Conservation (phyloP, 2,329 filamentous ascomycete species). For the Pseudogymnoascus sp. region DNA sequence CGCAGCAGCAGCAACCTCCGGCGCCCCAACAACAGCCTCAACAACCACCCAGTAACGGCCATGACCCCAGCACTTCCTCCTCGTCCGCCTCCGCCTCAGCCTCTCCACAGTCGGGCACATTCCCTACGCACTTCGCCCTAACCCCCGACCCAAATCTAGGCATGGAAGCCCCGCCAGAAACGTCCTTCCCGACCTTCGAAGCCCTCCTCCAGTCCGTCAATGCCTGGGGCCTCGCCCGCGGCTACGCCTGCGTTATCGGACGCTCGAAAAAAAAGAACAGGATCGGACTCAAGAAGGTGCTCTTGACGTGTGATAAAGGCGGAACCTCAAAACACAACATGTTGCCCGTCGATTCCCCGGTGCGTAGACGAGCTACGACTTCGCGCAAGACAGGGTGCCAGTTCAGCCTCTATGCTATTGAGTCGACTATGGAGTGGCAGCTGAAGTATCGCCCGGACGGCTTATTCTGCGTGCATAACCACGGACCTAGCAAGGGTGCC, state of each 20-base stretch:
- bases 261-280: slow-evolving; percentile 57
- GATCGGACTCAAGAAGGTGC: slow-evolving; percentile 56
- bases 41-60: slow-evolving; percentile 19
- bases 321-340: slow-evolving; percentile 51
- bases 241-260: slow-evolving; percentile 60
- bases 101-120: neutral
- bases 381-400: slow-evolving; percentile 61
- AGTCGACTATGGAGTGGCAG: slow-evolving; percentile 58
- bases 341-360: slow-evolving; percentile 28
- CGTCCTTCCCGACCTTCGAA: slow-evolving; percentile 55
- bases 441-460: slow-evolving; percentile 54
- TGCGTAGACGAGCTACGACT: slow-evolving; percentile 56
- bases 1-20: slow-evolving; percentile 25
- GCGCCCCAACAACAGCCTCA: slow-evolving; percentile 18
- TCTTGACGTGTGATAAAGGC: slow-evolving; percentile 58
- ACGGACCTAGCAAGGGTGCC: slow-evolving; percentile 57
- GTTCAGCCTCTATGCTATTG: slow-evolving; percentile 62
- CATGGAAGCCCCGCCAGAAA: slow-evolving; percentile 42
- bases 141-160: neutral
- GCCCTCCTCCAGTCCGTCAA: slow-evolving; percentile 56
- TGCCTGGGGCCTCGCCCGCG: slow-evolving; percentile 57
- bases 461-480: slow-evolving; percentile 52
- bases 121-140: neutral
- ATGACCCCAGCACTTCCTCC: neutral
- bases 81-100: neutral